Conservation (phyloP, 2,329 filamentous ascomycete genomes). For the Neurospora sp. region DNA sequence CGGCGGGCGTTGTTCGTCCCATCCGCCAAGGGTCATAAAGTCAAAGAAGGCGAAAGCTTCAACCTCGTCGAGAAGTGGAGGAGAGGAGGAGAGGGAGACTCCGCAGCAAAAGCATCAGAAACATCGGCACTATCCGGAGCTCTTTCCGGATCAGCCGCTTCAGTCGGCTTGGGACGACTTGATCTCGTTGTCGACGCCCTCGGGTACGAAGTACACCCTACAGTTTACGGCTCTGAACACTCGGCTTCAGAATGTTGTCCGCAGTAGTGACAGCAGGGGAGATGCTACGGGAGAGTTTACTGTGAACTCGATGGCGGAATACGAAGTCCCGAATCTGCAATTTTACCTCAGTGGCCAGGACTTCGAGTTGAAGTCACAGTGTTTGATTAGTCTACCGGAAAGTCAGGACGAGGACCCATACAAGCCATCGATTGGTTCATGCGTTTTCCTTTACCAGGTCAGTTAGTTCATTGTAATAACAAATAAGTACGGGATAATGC, state of each 20-base stretch:
- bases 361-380: constrained; percentile 33
- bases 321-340: constrained; percentile 28
- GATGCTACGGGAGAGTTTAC: background rate
- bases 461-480: constrained; percentile 8
- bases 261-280: background rate
- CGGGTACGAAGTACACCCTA: constrained; percentile 26
- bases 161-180: constrained; percentile 41
- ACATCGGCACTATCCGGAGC: constrained; percentile 4
- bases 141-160: constrained; percentile 30
- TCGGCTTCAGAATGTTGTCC: constrained; percentile 26
- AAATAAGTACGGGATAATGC: background rate
- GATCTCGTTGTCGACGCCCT: constrained; percentile 28
- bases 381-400: constrained; percentile 31
- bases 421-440: constrained; percentile 29
- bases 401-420: constrained; percentile 16
- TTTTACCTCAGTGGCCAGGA: constrained; percentile 25
- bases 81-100: constrained; percentile 12
- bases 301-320: constrained; percentile 18
- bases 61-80: constrained; percentile 15
- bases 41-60: constrained; percentile 22
- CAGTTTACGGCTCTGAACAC: constrained; percentile 37
- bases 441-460: constrained; percentile 45
- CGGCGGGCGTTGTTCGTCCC: constrained; percentile 46
- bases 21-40: constrained; percentile 38
- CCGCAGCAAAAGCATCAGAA: background rate